Conservation (phyloP, 495 filamentous ascomycete genomes). For the Talaromyces wortmannii region DNA sequence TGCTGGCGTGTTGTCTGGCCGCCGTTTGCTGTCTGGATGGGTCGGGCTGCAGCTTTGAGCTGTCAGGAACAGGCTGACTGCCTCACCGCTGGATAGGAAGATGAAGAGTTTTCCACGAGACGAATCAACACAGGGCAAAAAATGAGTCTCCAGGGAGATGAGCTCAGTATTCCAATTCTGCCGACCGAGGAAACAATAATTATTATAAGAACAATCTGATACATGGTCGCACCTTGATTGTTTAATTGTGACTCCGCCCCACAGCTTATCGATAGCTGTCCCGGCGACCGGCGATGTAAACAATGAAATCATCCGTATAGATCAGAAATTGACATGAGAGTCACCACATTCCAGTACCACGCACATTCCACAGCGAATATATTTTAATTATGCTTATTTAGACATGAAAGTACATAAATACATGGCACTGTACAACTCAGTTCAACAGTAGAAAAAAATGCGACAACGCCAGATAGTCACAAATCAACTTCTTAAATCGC, state of each 20-base stretch:
- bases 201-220: no score
- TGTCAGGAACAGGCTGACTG: no score
- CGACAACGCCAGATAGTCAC: not conserved
- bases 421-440: not conserved
- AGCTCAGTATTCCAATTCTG: no score
- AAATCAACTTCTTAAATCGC: not conserved
- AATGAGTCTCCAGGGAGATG: no score
- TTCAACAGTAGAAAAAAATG: not conserved
- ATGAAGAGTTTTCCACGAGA: no score
- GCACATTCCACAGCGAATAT: not conserved
- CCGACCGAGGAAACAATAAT: no score
- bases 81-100: no score
- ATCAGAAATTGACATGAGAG: not conserved
- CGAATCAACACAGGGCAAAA: no score
- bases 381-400: not conserved
- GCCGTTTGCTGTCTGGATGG: no score
- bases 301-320: not conserved
- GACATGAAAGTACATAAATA: not conserved
- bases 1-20: no score
- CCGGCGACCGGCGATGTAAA: conserved; percentile 3
- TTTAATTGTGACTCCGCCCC: not conserved
- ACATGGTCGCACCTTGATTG: no score
- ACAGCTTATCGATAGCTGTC: conserved; percentile 6
- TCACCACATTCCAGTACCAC: not conserved
- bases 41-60: no score